Evolutionary conservation across 2,329 filamentous ascomycete species (phyloP), one percentile per base, ranked within the genome.

Genomic region (Onygenales sp.): DNA sequence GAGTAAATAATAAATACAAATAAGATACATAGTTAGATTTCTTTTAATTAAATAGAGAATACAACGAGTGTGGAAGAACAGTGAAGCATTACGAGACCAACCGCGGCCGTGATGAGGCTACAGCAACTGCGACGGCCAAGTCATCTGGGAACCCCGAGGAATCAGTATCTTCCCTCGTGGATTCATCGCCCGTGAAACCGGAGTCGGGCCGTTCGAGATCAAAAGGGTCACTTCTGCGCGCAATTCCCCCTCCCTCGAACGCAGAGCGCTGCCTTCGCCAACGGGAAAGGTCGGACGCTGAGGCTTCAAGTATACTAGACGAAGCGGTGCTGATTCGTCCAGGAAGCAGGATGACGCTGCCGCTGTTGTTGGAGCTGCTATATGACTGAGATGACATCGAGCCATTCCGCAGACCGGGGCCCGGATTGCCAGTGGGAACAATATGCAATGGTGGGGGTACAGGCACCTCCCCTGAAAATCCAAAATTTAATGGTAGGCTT

Each of bases 141-240:
- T 21, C 43, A 10, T 31, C n/a, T 3, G 40, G 4, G 11, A 37
- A 39, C 14, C 6, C 17, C 17, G 13, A 40, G 11, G 21, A 14
- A n/a, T 51, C 27, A 14, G 10, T 14, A 17, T 13, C n/a, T 46
- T 13, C 39, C 27, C n/a, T 34, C 11, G 10, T 37, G 9, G 32
- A 17, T 39, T 42, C 39, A 27, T 42, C 43, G 7, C n/a, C 39
- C 6, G 44, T 45, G 10, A 55, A 14, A 11, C 54, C 52, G 3
- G 53, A 55, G n/a, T 52, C 53, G 6, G 52, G 54, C 32, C 14
- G 58, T 51, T 70, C 65, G 33, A 70, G 52, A 52, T 71, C 68
- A 48, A 70, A 71, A 0, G 68, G 64, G 39, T 71, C 62, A 52
- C 66, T 54, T 44, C 49, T 68, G 36, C 64, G 61, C 17, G 58